phyloP scores from a whole-genome alignment of 2,329 filamentous ascomycete genomes.

The Exophiala oligosperma region DNA sequence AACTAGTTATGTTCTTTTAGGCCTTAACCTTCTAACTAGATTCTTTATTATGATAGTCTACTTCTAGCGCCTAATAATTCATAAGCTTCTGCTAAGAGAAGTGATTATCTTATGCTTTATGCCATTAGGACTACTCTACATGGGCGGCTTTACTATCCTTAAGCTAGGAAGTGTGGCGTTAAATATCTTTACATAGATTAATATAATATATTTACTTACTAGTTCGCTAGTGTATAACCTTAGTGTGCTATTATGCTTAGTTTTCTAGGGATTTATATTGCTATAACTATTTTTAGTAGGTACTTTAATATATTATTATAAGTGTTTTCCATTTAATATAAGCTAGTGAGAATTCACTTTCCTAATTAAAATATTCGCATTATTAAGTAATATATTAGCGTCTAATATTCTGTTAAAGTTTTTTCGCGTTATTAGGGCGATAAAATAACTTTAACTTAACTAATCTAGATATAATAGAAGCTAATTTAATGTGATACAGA shows the following conservation, averaged over 20 bases:
- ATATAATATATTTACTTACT: slow-evolving; percentile 26
- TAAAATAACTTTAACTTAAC: too few species aligned
- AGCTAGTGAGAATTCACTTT: slow-evolving; percentile 54
- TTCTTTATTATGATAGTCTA: slow-evolving; percentile 67
- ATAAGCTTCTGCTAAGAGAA: slow-evolving; percentile 66
- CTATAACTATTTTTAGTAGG: slow-evolving; percentile 42
- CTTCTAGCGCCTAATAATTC: slow-evolving; percentile 65
- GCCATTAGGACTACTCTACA: slow-evolving; percentile 65
- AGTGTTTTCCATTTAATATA: slow-evolving; percentile 59
- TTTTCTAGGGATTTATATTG: slow-evolving; percentile 40
- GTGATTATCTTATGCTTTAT: slow-evolving; percentile 69
- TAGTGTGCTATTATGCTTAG: slow-evolving; percentile 37
- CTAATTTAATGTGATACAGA: too few species aligned
- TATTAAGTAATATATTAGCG: too few species aligned
- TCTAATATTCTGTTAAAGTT: too few species aligned
- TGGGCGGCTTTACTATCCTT: slow-evolving; percentile 61
- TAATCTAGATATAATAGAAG: too few species aligned
- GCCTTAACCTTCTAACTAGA: slow-evolving; percentile 55
- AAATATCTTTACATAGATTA: slow-evolving; percentile 33
- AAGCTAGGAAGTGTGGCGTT: slow-evolving; percentile 51
- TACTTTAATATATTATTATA: slow-evolving; percentile 34
- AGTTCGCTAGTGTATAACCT: slow-evolving; percentile 36
- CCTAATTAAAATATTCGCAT: too few species aligned
- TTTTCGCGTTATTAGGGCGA: too few species aligned
- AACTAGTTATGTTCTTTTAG: slow-evolving; percentile 69